A percentile compares a stretch with the other conserved stretches of the same genome.
Evolutionary conservation across 345 rosid species (phyloP).

Genomic region (Salix koriyanagi): DNA sequence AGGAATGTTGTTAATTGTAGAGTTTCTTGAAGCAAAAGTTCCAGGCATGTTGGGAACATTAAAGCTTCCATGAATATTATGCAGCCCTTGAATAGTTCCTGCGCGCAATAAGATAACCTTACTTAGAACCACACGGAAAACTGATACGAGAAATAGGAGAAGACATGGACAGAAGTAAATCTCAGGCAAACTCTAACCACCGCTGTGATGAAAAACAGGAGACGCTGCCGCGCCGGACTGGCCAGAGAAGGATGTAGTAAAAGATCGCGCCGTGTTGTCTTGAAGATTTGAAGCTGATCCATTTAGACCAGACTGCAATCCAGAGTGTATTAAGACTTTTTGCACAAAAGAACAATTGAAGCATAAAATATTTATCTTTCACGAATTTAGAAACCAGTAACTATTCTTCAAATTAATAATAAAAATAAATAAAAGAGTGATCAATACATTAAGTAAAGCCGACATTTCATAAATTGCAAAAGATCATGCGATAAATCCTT

Average conservation of each 20-base stretch:
- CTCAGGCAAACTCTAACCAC: constrained; percentile 35
- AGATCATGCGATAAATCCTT: constrained; percentile 48
- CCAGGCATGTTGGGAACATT: constrained; percentile 87
- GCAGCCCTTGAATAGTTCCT: constrained; percentile 86
- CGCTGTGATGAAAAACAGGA: constrained; percentile 72
- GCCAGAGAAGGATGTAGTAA: constrained; percentile 77
- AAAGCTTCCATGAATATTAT: constrained; percentile 83
- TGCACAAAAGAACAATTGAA: not conserved
- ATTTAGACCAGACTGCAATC: constrained; percentile 77
- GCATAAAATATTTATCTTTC: not conserved
- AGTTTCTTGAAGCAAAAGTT: constrained; percentile 84
- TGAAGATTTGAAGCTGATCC: constrained; percentile 87
- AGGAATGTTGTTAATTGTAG: constrained; percentile 68
- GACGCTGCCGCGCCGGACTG: constrained; percentile 90
- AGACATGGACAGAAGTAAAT: not conserved
- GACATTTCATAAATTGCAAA: constrained; percentile 73
- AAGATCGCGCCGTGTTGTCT: constrained; percentile 69
- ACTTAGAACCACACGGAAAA: not conserved
- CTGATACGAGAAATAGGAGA: not conserved
- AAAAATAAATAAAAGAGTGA: constrained; percentile 10
- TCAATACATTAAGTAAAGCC: constrained; percentile 78
- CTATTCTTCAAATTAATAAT: not conserved
- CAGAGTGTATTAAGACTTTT: not conserved
- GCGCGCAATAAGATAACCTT: constrained; percentile 12
- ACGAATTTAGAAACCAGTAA: not conserved